Evolutionary conservation across 2,329 filamentous ascomycete species (phyloP), one percentile per base, ranked within the genome.

Genomic region (Pseudogymnoascus sp.): DNA sequence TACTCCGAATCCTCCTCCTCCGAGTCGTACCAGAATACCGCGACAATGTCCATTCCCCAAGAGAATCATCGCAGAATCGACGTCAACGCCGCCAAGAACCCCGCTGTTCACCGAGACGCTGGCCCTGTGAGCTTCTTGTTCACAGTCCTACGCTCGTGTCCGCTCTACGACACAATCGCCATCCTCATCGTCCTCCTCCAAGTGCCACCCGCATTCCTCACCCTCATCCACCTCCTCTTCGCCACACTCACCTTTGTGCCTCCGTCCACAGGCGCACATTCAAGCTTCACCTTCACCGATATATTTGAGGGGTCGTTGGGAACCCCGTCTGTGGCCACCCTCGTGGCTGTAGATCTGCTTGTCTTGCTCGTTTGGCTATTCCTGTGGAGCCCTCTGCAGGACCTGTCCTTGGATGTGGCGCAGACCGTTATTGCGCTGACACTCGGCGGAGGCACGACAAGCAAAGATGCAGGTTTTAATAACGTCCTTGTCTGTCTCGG

Each of bases 171-270:
- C 78, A 96, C 93, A 65, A 91, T 97, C 76, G 92, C 93, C 73
- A 96, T 97, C 71, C 86, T 97, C 74, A 96, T 97, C 76, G 90
- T 97, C 70, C 84, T 97, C 68, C 89, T 97, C 76, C 92, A 96
- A 73, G 85, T 97, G 8, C 92, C 93, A 31, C 91, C 92, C 21
- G 87, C 93, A 70, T 87, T 93, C 63, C 83, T 97, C 70, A 93
- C 92, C 66, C 81, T 91, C 74, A 91, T 96, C 71, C 95, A 97
- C 76, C 88, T 92, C 72, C 83, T 96, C 68, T 97, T 97, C 77
- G 92, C 93, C 68, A 88, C 92, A 67, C 83, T 97, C 72, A 97
- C 92, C 58, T 95, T 97, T 73, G 91, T 96, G 66, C 90, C 92
- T 52, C 90, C 91, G 16, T 90, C 87, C 64, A 88, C 87, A 61